These are phyloP conservation scores for Geosmithia flava DNA, from an alignment of 2,329 filamentous ascomycete species.

Conservation along the genomic window DNA sequence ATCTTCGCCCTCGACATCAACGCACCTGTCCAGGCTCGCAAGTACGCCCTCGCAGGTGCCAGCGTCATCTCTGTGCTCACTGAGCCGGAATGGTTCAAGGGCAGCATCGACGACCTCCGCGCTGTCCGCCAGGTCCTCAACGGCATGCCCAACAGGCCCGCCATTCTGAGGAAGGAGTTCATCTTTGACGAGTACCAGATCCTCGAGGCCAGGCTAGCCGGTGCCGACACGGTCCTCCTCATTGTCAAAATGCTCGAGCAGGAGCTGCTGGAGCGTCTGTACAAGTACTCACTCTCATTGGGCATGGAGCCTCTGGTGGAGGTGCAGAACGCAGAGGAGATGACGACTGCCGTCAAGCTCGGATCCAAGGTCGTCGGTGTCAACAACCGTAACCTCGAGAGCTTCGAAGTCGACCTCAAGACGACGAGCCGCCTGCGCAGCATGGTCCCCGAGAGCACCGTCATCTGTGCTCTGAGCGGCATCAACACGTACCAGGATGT, in stretches of 20 bases:
- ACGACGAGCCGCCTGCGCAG: slow-evolving; percentile 83
- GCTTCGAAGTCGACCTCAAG: slow-evolving; percentile 89
- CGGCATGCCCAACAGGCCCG: slow-evolving; percentile 83
- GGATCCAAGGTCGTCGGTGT: slow-evolving; percentile 90
- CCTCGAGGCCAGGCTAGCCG: slow-evolving; percentile 80
- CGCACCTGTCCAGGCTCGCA: slow-evolving; percentile 79
- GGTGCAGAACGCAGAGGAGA: slow-evolving; percentile 89
- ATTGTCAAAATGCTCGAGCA: slow-evolving; percentile 96
- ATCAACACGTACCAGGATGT: slow-evolving; percentile 87
- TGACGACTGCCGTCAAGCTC: slow-evolving; percentile 74
- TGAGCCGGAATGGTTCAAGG: slow-evolving; percentile 98
- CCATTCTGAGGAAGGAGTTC: slow-evolving; percentile 89
- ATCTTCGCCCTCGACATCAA: slow-evolving; percentile 80
- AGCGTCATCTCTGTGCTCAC: slow-evolving; percentile 98
- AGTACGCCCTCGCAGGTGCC: slow-evolving; percentile 85
- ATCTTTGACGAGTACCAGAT: slow-evolving; percentile 98
- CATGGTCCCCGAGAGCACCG: slow-evolving; percentile 73
- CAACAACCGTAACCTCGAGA: slow-evolving; percentile 94
- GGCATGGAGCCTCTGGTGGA: slow-evolving; percentile 98
- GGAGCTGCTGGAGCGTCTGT: slow-evolving; percentile 61
- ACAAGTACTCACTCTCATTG: slow-evolving; percentile 76
- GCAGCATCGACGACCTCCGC: slow-evolving; percentile 85
- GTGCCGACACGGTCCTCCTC: slow-evolving; percentile 85
- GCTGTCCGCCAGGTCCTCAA: slow-evolving; percentile 81
- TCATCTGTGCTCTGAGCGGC: slow-evolving; percentile 88